Evolutionary conservation across 148 eudicot species (phyloP).

Genomic region (Rhododendron henanense): DNA sequence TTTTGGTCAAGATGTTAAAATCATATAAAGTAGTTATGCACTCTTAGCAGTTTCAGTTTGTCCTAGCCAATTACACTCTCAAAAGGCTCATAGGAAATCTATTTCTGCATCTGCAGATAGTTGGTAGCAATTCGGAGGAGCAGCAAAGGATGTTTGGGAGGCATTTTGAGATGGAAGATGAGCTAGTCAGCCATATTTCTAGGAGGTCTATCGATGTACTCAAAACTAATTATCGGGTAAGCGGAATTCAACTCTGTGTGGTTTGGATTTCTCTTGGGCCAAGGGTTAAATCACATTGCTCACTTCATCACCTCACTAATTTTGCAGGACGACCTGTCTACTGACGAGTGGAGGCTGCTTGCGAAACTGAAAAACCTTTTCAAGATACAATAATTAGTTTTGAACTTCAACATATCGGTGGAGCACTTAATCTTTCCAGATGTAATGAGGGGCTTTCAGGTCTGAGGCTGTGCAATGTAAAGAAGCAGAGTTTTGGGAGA

Average conservation of each 20-base stretch:
- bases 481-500: neutral
- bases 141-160: constrained; percentile 92
- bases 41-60: neutral
- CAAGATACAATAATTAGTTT: constrained; percentile 44
- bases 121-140: constrained; percentile 73
- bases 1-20: neutral
- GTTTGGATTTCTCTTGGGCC: neutral
- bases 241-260: constrained; percentile 3
- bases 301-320: neutral
- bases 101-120: constrained; percentile 40
- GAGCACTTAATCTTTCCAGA: constrained; percentile 10
- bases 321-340: constrained; percentile 60
- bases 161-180: constrained; percentile 84
- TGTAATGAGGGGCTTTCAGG: neutral
- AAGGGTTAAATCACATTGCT: neutral
- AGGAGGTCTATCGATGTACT: constrained; percentile 81
- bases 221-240: constrained; percentile 67
- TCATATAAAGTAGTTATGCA: neutral
- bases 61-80: neutral
- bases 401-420: too few species aligned
- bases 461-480: neutral
- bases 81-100: neutral
- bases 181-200: constrained; percentile 87
- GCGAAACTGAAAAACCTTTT: constrained; percentile 66
- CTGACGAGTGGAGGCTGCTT: constrained; percentile 61